Evolutionary conservation across 2,329 filamentous ascomycete species (phyloP).

Genomic region (Fusarium tricinctum): DNA sequence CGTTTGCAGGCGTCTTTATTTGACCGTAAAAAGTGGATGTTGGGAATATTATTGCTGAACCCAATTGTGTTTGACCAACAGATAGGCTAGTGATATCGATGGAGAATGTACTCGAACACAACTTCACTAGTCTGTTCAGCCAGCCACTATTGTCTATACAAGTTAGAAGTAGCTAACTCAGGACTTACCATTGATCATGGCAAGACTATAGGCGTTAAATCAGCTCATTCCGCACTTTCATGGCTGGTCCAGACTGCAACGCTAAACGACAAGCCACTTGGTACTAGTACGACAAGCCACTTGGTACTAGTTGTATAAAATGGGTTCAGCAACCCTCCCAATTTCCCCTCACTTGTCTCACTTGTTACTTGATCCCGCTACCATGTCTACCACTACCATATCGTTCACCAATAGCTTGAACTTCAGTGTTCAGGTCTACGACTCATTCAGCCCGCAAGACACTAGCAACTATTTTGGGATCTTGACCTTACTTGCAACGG

Average conservation of each 20-base stretch:
- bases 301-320: not conserved
- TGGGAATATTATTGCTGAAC: not conserved
- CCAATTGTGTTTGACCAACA: too few species aligned
- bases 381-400: not conserved
- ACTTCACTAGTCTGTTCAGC: not conserved
- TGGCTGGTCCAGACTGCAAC: too few species aligned
- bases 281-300: not conserved
- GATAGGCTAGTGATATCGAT: too few species aligned
- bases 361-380: not conserved
- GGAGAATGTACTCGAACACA: too few species aligned
- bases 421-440: not conserved
- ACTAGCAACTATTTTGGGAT: constrained; percentile 12
- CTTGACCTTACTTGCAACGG: not conserved
- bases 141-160: not conserved
- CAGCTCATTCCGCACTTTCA: not conserved
- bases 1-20: too few species aligned
- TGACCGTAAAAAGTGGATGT: too few species aligned
- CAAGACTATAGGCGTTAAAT: not conserved
- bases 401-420: constrained; percentile 1
- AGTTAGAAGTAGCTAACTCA: not conserved
- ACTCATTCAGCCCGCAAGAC: constrained; percentile 9
- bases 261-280: too few species aligned
- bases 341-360: not conserved
- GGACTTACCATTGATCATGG: not conserved
- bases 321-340: not conserved